A percentile compares a stretch with the other conserved stretches of the same genome.
Evolutionary conservation across 441 rosid species (phyloP).

Genomic region (Adansonia rubrostipa): DNA sequence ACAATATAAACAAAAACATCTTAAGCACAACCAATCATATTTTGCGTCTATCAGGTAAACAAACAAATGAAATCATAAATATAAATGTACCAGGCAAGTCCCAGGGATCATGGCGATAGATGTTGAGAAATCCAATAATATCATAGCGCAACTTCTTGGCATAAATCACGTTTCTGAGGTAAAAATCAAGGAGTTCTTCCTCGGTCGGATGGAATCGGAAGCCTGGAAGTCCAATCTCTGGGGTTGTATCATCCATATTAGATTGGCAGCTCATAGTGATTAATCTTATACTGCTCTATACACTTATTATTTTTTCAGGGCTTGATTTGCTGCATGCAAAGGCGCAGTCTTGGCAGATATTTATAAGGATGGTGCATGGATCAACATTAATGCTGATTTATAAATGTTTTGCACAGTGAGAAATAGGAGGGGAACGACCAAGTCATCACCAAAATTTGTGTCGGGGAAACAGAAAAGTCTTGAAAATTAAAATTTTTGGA

Average conservation of each 20-base stretch:
- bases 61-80: not conserved
- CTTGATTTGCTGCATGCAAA: constrained; percentile 9
- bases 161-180: constrained; percentile 71
- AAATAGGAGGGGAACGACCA: constrained; percentile 39
- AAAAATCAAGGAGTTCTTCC: constrained; percentile 86
- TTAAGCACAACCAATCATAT: not conserved
- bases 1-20: not conserved
- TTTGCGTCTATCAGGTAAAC: not conserved
- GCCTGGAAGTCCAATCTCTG: constrained; percentile 70
- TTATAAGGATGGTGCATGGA: constrained; percentile 29
- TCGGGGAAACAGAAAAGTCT: not conserved
- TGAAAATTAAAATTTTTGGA: not conserved
- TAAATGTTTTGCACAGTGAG: not conserved
- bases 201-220: constrained; percentile 94
- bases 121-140: constrained; percentile 70
- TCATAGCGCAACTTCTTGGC: constrained; percentile 48
- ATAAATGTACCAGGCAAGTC: constrained; percentile 70
- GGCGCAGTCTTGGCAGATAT: constrained; percentile 32
- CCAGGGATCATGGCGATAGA: constrained; percentile 81
- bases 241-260: constrained; percentile 40
- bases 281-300: no score
- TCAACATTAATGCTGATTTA: not conserved
- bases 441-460: constrained; percentile 35
- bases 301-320: no score
- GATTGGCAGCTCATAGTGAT: not conserved